Base-by-base conservation (phyloP, 2,329 filamentous ascomycete genomes). In the Fusarium heterosporum region DNA sequence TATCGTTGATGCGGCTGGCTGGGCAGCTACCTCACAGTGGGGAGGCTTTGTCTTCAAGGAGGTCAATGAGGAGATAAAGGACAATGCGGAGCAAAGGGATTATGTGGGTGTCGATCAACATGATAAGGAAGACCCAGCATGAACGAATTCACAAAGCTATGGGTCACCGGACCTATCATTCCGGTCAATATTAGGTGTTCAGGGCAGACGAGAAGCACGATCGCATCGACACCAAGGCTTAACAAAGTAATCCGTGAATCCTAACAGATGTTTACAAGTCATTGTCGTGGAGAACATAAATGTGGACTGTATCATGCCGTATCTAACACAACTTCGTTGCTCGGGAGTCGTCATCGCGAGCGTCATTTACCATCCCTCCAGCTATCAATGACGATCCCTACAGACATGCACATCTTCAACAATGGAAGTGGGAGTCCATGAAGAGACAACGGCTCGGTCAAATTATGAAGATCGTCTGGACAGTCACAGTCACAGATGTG, bases 11-110 rank as follows among this genome's bases (percentile, higher is more conserved):
- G 73, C 64, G 13, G 78, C 79, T 29, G 80, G 79, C 3, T 87
- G 84, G 85, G 69, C 76, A 26, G 84, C 79, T 14, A 75, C 69
- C 36, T 86, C 83, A 22, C 75, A 75, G 30, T 87, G 84, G 83
- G 85, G 85, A 57, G 72, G 73, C 8, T 85, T 86, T 68, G 68
- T 64, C 14, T 85, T 85, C 72, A 61, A 69, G 29, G 71, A 73
- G 39, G 38, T 39, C 8, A 42, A 65, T 19, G 47, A 32, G 39
- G 30, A 53, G 12, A 7, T 19, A 12, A 32, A 16, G 26, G 32
- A n/a, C n/a, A 26, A 29, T 10, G n/a, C 38, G 40, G 34, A 26
- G 6, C 42, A 60, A 32, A 40, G 19, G 38, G 32, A 17, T 34
- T 28, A 28, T 14, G 22, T 19, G 14, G 14, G 25, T 22, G 16